phyloP scores from a whole-genome alignment of 306 rosid genomes.

The Hippophae tibetana region DNA sequence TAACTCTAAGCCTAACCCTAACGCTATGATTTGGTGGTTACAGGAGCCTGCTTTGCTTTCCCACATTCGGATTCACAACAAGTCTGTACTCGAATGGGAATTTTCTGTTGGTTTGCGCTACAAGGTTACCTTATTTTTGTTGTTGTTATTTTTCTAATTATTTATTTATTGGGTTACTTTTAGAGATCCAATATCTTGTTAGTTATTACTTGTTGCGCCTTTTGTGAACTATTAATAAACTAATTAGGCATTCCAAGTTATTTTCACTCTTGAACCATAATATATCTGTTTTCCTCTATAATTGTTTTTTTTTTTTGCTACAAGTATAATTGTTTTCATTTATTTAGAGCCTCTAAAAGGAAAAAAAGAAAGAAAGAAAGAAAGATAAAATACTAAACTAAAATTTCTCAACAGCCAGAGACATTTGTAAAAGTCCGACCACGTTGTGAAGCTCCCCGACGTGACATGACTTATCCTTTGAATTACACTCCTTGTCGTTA shows the following conservation, averaged over 20 bases:
- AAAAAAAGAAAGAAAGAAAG: too few species aligned
- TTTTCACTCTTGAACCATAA: too few species aligned
- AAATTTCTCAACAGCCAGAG: conserved; percentile 57
- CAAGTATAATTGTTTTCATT: too few species aligned
- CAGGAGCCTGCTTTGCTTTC: conserved; percentile 89
- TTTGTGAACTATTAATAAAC: too few species aligned
- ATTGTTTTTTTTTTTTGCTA: too few species aligned
- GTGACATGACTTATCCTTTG: conserved; percentile 75
- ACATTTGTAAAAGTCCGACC: conserved; percentile 84
- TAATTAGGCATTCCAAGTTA: too few species aligned
- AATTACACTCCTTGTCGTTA: conserved; percentile 90
- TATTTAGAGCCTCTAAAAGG: too few species aligned
- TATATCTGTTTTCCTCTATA: too few species aligned
- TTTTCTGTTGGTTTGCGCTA: conserved; percentile 85
- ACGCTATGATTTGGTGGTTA: too few species aligned
- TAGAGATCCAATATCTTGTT: background rate
- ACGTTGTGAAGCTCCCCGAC: conserved; percentile 92
- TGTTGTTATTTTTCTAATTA: background rate
- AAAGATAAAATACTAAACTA: too few species aligned
- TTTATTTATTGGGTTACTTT: background rate
- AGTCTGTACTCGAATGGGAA: conserved; percentile 96
- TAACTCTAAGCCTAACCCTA: background rate
- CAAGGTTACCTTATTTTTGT: conserved; percentile 45
- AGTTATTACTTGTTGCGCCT: background rate
- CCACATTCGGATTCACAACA: conserved; percentile 78